A percentile compares a stretch with the other conserved stretches of the same genome.
Evolutionary conservation across 768 basidiomycete genomes (phyloP).

Genomic region (Tricholoma sp.): DNA sequence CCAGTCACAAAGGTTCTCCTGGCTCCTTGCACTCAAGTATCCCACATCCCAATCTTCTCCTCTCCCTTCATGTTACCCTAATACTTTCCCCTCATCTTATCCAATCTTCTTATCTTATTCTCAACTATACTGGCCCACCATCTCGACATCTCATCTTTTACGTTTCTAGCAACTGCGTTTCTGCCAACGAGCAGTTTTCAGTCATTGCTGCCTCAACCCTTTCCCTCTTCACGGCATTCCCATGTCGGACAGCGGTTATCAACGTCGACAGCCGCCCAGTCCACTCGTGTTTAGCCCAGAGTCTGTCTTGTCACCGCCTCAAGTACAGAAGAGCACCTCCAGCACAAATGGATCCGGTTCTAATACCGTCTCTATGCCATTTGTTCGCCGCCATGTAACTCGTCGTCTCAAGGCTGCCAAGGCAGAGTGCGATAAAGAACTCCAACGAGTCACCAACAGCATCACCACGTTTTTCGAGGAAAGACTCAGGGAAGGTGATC

Average conservation of each 20-base stretch:
- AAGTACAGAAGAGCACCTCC: constrained; percentile 33
- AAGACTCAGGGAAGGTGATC: constrained; percentile 72
- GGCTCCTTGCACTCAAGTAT: constrained; percentile 7
- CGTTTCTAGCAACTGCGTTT: constrained; percentile 3
- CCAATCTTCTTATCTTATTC: constrained; percentile 9
- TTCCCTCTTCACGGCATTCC: constrained; percentile 6
- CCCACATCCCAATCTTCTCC: constrained; percentile 20
- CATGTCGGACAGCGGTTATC: constrained; percentile 49
- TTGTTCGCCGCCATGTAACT: constrained; percentile 89
- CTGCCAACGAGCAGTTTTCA: constrained; percentile 14
- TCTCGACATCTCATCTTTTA: constrained; percentile 2
- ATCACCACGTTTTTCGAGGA: constrained; percentile 96
- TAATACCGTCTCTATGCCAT: constrained; percentile 87
- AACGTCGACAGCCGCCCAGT: constrained; percentile 64
- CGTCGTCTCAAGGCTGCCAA: constrained; percentile 92
- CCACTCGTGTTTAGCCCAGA: constrained; percentile 78
- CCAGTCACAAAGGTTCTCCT: neutral
- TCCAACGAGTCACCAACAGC: constrained; percentile 88
- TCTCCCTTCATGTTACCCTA: constrained; percentile 27
- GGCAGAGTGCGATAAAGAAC: constrained; percentile 94
- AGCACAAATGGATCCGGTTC: constrained; percentile 45
- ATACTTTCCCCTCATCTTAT: constrained; percentile 10
- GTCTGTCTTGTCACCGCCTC: constrained; percentile 47
- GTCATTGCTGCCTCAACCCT: constrained; percentile 15
- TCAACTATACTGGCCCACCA: constrained; percentile 17